These are phyloP conservation scores for Monilinia vaccinii-corymbosi DNA, from an alignment of 2,329 filamentous ascomycete genomes.

Conservation along the genomic window DNA sequence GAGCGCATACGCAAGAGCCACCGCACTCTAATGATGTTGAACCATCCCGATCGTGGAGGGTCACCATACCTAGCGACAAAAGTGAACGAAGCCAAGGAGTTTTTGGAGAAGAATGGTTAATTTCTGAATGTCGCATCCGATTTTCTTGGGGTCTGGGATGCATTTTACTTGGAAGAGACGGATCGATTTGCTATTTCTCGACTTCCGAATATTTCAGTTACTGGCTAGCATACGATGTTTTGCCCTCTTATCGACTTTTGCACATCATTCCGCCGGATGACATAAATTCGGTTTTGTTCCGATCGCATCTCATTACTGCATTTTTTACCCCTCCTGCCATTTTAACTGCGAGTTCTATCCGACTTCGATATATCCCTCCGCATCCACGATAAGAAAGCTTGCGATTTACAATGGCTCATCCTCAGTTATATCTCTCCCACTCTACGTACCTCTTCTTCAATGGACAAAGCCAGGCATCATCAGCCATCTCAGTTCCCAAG, in stretches of 20 bases:
- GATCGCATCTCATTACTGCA: background rate
- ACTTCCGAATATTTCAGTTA: background rate
- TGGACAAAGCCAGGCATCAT: background rate
- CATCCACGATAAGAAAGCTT: background rate
- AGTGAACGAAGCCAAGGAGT: conserved; percentile 96
- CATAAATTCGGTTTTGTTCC: background rate
- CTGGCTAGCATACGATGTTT: background rate
- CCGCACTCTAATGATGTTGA: conserved; percentile 89
- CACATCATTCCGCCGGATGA: no score
- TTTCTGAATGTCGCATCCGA: background rate
- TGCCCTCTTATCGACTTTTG: background rate
- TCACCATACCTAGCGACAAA: conserved; percentile 96
- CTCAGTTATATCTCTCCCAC: background rate
- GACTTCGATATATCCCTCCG: background rate
- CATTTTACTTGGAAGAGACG: background rate
- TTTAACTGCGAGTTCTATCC: background rate
- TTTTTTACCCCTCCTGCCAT: background rate
- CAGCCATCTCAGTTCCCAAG: background rate
- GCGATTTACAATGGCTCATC: background rate
- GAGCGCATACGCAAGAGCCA: conserved; percentile 95
- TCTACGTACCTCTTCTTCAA: background rate
- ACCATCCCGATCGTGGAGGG: conserved; percentile 94
- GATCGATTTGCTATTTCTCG: background rate
- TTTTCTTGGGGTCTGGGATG: background rate
- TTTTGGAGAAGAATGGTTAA: conserved; percentile 65